phyloP scores from a whole-genome alignment of 2,329 filamentous ascomycete genomes.

The Diplodia sapinea region DNA sequence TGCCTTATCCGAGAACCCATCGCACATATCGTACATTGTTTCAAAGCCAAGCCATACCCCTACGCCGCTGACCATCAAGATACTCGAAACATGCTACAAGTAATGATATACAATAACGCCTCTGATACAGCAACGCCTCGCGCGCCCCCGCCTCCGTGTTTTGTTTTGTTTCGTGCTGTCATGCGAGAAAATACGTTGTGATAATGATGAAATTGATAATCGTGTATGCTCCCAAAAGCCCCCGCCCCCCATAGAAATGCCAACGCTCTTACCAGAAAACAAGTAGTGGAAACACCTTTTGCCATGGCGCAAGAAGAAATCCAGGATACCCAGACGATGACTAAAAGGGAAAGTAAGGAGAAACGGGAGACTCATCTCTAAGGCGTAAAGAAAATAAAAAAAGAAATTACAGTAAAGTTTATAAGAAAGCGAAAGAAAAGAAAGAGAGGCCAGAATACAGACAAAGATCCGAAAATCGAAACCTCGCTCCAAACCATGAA shows the following conservation, averaged over 20 bases:
- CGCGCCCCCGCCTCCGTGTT: not conserved
- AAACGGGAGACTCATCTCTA: conserved; percentile 18
- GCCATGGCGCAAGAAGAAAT: conserved; percentile 9
- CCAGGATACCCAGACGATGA: not conserved
- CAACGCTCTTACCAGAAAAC: not conserved
- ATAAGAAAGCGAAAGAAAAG: not conserved
- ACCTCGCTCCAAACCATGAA: not conserved
- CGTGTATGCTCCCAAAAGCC: not conserved
- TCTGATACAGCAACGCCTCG: not conserved
- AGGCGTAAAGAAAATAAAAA: not conserved
- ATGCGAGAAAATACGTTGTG: not conserved
- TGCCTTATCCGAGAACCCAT: not conserved
- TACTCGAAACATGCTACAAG: not conserved
- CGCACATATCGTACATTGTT: not conserved
- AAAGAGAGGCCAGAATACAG: not conserved
- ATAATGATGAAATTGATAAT: conserved; percentile 15
- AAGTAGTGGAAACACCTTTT: conserved; percentile 1
- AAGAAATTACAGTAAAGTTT: conserved; percentile 12
- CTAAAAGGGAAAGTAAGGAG: not conserved
- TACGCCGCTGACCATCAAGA: not conserved
- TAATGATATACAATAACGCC: not conserved
- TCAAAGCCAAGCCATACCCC: not conserved
- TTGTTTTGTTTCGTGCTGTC: not conserved
- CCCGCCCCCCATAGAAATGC: not conserved
- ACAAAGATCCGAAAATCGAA: not conserved